Evolutionary conservation across 345 rosid species (phyloP).

Genomic region (Adansonia digitata): DNA sequence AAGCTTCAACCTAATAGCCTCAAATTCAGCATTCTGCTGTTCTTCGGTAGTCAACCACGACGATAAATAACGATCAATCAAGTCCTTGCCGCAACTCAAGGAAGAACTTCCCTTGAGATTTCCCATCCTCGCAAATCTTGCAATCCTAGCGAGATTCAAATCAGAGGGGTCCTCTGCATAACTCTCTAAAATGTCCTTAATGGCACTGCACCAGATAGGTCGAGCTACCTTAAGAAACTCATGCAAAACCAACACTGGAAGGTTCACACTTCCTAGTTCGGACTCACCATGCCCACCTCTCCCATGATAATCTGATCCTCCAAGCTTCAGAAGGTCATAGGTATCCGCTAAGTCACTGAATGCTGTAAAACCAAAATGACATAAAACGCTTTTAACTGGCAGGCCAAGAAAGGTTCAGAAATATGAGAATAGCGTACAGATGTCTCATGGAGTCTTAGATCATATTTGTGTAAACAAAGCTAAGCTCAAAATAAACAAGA

Average conservation of each 20-base stretch:
- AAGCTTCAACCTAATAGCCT: constrained; percentile 50
- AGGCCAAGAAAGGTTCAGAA: neutral
- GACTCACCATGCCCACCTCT: constrained; percentile 77
- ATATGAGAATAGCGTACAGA: neutral
- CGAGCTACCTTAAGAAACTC: constrained; percentile 76
- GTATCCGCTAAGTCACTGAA: constrained; percentile 78
- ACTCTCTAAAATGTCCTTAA: constrained; percentile 37
- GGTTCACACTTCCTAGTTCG: constrained; percentile 74
- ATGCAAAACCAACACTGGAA: constrained; percentile 52
- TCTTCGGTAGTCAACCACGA: constrained; percentile 69
- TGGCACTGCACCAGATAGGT: constrained; percentile 78
- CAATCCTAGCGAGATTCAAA: constrained; percentile 47
- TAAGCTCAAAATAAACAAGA: neutral
- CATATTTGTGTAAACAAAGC: neutral
- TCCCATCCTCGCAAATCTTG: constrained; percentile 46
- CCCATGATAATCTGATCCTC: constrained; percentile 95
- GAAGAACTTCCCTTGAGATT: constrained; percentile 40
- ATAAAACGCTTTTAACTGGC: neutral
- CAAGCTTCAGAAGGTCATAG: constrained; percentile 71
- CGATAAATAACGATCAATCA: constrained; percentile 52
- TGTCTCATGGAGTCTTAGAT: neutral
- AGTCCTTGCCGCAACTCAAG: constrained; percentile 44
- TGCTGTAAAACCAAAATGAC: constrained; percentile 36
- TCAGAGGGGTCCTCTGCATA: constrained; percentile 70
- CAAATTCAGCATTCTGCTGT: constrained; percentile 51